These are phyloP conservation scores for Nitzschia palea DNA, from an alignment of 108 stramenopile genomes.

Conservation along the genomic window DNA sequence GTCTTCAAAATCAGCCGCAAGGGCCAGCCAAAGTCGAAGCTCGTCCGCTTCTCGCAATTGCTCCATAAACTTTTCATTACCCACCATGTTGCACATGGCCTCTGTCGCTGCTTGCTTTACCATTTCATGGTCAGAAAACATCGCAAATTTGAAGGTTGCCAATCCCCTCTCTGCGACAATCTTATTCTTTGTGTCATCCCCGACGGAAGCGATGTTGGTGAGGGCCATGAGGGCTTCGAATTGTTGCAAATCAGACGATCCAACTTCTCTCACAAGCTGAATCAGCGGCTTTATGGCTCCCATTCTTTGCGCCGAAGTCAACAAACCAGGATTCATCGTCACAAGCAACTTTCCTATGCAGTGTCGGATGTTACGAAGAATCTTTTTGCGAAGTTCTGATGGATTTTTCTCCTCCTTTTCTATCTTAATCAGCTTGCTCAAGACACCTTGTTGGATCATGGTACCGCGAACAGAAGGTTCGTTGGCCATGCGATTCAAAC, in stretches of 20 bases:
- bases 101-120: constrained; percentile 96
- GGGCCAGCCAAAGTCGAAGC: constrained; percentile 89
- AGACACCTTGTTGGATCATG: constrained; percentile 95
- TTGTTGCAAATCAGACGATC: constrained; percentile 87
- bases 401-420: constrained; percentile 63
- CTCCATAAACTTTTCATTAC: constrained; percentile 75
- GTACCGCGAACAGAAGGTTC: constrained; percentile 82
- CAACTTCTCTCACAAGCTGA: constrained; percentile 80
- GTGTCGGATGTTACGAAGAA: constrained; percentile 74
- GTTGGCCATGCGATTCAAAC: constrained; percentile 81
- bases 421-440: constrained; percentile 75
- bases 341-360: constrained; percentile 94
- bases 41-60: constrained; percentile 72
- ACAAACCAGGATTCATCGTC: constrained; percentile 89
- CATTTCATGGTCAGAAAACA: constrained; percentile 95
- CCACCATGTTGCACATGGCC: constrained; percentile 90
- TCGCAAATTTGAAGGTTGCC: constrained; percentile 74
- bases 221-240: constrained; percentile 95
- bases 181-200: constrained; percentile 85
- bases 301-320: constrained; percentile 88
- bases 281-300: constrained; percentile 89
- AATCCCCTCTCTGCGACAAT: constrained; percentile 88
- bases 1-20: constrained; percentile 75
- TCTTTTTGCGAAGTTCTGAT: constrained; percentile 68
- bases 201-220: constrained; percentile 90